Conservation (phyloP, 805 yeast species). For the Lipomyces spencermartinsiae region DNA sequence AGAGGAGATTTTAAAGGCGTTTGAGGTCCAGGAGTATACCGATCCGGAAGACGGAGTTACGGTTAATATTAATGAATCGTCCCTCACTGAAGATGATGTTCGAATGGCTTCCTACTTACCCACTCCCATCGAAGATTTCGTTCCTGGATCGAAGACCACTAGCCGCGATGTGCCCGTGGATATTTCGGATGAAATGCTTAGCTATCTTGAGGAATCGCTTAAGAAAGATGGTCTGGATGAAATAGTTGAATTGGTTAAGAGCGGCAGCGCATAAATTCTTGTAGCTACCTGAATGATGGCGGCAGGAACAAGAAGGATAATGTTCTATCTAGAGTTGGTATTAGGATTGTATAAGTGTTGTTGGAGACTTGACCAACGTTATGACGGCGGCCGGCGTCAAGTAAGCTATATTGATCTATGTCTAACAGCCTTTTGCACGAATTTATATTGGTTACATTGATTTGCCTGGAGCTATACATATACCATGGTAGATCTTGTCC, state of each 20-base stretch:
- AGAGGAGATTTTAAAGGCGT: not conserved
- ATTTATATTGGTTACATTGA: too few species aligned
- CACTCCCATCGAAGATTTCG: not conserved
- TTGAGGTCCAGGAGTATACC: constrained; percentile 1
- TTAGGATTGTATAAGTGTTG: not conserved
- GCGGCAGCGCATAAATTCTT: not conserved
- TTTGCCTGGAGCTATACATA: too few species aligned
- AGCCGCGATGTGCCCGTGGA: not conserved
- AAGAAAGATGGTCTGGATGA: constrained; percentile 1
- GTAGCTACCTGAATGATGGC: not conserved
- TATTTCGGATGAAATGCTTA: constrained; percentile 1
- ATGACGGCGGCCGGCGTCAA: not conserved
- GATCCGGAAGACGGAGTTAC: not conserved
- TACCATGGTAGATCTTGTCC: too few species aligned
- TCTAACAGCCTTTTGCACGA: not conserved
- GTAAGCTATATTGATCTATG: not conserved
- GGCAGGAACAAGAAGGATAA: not conserved
- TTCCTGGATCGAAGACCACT: not conserved
- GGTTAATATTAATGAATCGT: not conserved
- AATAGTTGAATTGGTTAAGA: not conserved
- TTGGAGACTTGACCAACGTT: not conserved
- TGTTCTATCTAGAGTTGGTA: not conserved
- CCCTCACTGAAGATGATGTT: not conserved
- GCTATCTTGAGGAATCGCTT: constrained; percentile 1
- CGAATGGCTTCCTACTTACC: constrained; percentile 1